phyloP scores from a whole-genome alignment of 495 filamentous ascomycete genomes.

The Delitschia confertaspora region DNA sequence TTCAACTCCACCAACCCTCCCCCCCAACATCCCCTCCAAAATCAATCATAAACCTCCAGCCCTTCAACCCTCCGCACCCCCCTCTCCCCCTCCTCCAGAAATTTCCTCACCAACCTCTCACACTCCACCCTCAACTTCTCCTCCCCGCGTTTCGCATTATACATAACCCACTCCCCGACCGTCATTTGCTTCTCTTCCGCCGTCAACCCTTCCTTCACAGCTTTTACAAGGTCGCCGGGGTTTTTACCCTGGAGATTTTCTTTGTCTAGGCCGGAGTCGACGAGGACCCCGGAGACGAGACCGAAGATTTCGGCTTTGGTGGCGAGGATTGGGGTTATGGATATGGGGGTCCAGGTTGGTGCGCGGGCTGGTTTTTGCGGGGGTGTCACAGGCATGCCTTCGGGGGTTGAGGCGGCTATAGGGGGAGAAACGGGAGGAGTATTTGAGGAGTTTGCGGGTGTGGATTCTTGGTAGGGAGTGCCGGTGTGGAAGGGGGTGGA shows the following conservation, averaged over 20 bases:
- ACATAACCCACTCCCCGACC: constrained; percentile 83
- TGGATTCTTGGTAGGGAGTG: not conserved
- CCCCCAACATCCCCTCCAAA: no score
- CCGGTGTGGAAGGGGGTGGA: no score
- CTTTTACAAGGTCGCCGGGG: constrained; percentile 41
- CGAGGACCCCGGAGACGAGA: not conserved
- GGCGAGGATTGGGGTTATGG: not conserved
- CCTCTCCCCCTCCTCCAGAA: constrained; percentile 71
- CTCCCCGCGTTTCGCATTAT: constrained; percentile 71
- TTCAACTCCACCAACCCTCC: no score
- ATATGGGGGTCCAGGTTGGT: not conserved
- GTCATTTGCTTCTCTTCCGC: constrained; percentile 80
- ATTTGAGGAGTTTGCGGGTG: no score
- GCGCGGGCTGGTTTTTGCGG: not conserved
- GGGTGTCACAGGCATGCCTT: no score
- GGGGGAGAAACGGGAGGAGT: no score
- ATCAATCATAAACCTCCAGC: no score
- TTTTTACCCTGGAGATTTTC: constrained; percentile 33
- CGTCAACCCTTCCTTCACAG: constrained; percentile 46
- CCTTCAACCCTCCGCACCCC: constrained; percentile 72
- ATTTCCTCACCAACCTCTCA: constrained; percentile 66
- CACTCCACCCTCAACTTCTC: constrained; percentile 68
- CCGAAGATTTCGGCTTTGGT: constrained; percentile 37
- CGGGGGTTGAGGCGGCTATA: no score
- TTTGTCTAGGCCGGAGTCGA: constrained; percentile 38